phyloP scores from a whole-genome alignment of 2,329 filamentous ascomycete genomes.

The Apiospora saccharicola region DNA sequence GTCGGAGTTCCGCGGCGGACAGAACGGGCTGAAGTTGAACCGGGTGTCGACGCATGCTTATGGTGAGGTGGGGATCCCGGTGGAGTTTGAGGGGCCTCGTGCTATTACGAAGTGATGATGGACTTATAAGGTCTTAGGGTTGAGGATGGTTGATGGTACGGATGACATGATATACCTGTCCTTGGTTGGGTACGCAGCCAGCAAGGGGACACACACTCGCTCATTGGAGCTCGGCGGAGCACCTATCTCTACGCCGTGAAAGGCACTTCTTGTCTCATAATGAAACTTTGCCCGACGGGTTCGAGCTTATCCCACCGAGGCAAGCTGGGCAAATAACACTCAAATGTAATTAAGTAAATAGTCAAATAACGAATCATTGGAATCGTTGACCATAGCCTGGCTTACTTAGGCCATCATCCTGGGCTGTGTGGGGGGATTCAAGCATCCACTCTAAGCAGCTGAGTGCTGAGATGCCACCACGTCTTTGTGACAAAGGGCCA shows the following conservation, averaged over 20 bases:
- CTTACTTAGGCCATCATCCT: background rate
- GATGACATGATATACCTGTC: no score
- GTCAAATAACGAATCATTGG: background rate
- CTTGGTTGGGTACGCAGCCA: background rate
- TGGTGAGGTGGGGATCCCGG: conserved; percentile 53
- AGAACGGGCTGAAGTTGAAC: conserved; percentile 13
- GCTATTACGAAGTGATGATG: background rate
- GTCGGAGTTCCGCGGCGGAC: background rate
- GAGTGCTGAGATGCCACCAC: background rate
- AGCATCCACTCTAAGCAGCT: no score
- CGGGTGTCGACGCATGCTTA: background rate
- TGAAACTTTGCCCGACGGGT: conserved; percentile 1
- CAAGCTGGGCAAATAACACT: background rate
- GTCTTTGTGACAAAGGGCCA: background rate
- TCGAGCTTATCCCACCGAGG: conserved; percentile 9
- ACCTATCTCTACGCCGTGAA: background rate
- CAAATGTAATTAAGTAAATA: background rate
- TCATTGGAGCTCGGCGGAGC: background rate
- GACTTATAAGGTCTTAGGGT: no score
- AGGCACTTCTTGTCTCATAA: background rate
- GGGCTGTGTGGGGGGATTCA: background rate
- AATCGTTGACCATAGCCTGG: background rate
- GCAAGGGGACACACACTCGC: background rate
- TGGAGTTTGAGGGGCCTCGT: conserved; percentile 65
- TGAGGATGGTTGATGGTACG: background rate